A percentile compares a stretch with the other conserved stretches of the same genome.
Evolutionary conservation across 768 basidiomycete genomes (phyloP).

Genomic region (Serendipita sp.): DNA sequence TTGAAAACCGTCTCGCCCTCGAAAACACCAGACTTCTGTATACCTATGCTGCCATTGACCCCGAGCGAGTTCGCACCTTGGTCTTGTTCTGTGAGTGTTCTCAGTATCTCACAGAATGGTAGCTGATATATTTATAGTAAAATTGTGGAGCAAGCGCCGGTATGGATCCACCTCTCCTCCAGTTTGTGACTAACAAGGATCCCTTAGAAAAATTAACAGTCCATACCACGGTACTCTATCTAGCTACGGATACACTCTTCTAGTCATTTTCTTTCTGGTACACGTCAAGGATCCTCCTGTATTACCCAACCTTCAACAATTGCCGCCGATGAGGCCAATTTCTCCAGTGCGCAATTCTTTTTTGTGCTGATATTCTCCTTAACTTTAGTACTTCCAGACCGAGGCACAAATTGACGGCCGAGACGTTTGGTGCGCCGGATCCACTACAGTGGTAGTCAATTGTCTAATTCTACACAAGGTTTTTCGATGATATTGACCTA

Average conservation of each 20-base stretch:
- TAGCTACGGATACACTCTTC: constrained; percentile 92
- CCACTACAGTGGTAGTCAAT: background rate
- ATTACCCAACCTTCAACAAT: constrained; percentile 87
- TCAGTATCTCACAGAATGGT: constrained; percentile 11
- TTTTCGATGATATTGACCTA: constrained; percentile 94
- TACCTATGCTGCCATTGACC: constrained; percentile 96
- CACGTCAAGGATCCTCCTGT: constrained; percentile 97
- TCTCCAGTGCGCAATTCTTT: constrained; percentile 36
- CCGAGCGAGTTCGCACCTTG: constrained; percentile 79
- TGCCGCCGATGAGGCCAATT: constrained; percentile 81
- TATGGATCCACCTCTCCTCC: constrained; percentile 18
- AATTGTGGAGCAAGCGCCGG: constrained; percentile 98
- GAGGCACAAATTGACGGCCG: constrained; percentile 65
- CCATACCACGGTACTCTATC: constrained; percentile 94
- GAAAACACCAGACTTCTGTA: constrained; percentile 93
- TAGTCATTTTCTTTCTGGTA: constrained; percentile 94
- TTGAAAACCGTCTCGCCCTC: constrained; percentile 90
- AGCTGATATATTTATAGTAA: constrained; percentile 38
- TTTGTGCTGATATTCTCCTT: constrained; percentile 11
- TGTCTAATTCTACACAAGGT: constrained; percentile 32
- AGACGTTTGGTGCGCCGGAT: constrained; percentile 52
- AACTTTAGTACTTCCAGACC: constrained; percentile 30
- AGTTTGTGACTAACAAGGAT: background rate
- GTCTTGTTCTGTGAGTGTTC: constrained; percentile 81
- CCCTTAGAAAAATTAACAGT: constrained; percentile 83